Conservation (phyloP, 345 rosid genomes). For the Hypericum androsaemum region DNA sequence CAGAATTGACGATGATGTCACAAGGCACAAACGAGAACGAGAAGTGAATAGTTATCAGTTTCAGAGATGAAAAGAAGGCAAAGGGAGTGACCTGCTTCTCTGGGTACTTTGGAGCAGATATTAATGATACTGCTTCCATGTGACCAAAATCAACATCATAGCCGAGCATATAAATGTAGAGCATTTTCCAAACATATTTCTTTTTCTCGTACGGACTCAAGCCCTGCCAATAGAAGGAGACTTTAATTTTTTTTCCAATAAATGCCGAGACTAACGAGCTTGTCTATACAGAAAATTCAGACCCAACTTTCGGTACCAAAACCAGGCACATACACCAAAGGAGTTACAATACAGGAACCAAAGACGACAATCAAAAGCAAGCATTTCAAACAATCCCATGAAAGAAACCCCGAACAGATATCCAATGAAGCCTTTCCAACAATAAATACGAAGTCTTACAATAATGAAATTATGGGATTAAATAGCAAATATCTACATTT, state of each 20-base stretch:
- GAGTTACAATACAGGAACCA: neutral
- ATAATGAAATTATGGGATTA: too few relatives aligned
- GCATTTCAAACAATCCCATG: neutral
- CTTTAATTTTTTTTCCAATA: too few relatives aligned
- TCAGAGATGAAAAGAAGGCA: slow-evolving; percentile 5
- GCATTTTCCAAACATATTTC: slow-evolving; percentile 99
- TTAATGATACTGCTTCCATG: slow-evolving; percentile 99
- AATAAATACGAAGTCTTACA: too few relatives aligned
- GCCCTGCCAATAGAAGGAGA: slow-evolving; percentile 42
- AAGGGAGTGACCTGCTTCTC: slow-evolving; percentile 74
- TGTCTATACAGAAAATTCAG: too few relatives aligned
- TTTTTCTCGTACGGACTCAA: slow-evolving; percentile 93
- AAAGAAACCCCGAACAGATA: neutral
- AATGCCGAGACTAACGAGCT: neutral
- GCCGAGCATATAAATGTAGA: slow-evolving; percentile 92
- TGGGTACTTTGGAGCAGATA: slow-evolving; percentile 98
- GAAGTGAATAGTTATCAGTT: neutral
- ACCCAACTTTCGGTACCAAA: neutral
- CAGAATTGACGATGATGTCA: too few relatives aligned
- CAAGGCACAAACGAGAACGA: neutral
- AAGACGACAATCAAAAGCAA: neutral
- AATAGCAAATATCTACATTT: too few relatives aligned
- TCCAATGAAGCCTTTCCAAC: neutral
- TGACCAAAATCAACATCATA: slow-evolving; percentile 99
- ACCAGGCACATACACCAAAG: neutral